phyloP scores from a whole-genome alignment of 208 protist species.

The Acanthamoeba castellanii region DNA sequence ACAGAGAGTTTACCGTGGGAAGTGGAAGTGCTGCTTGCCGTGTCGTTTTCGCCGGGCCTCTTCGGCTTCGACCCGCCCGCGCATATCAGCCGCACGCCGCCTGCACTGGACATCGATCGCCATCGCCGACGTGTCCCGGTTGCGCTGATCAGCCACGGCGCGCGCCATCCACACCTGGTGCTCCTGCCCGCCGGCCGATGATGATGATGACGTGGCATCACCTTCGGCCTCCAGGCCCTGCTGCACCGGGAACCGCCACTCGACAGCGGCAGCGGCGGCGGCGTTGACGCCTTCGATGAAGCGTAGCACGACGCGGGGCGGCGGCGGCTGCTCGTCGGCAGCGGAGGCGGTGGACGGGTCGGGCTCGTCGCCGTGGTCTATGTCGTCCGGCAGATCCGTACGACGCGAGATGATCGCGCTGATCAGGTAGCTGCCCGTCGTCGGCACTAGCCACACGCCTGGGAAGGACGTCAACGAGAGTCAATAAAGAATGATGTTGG shows the following conservation, averaged over 20 bases:
- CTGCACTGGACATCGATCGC: neutral
- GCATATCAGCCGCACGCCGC: neutral
- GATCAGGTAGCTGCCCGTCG: neutral
- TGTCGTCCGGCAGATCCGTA: neutral
- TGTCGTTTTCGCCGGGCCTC: neutral
- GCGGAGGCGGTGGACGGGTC: neutral
- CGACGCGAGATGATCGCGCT: neutral
- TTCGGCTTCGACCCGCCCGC: neutral
- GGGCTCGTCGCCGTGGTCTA: neutral
- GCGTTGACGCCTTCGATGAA: neutral
- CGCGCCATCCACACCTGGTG: neutral
- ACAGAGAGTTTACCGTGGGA: neutral
- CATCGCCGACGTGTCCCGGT: neutral
- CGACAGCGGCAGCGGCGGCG: neutral
- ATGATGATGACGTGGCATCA: neutral
- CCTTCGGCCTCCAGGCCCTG: neutral
- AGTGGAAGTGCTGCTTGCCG: conserved; percentile 5
- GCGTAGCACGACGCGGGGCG: neutral
- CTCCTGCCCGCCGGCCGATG: neutral
- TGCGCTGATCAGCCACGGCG: neutral
- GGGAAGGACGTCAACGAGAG: neutral
- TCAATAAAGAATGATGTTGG: too few species aligned
- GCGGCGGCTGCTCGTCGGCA: neutral
- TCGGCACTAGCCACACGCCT: conserved; percentile 13
- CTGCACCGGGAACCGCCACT: neutral